A percentile compares a stretch with the other conserved stretches of the same genome.
phyloP scores from a whole-genome alignment of 495 filamentous ascomycete species.

The Pyronema omphalodes region DNA sequence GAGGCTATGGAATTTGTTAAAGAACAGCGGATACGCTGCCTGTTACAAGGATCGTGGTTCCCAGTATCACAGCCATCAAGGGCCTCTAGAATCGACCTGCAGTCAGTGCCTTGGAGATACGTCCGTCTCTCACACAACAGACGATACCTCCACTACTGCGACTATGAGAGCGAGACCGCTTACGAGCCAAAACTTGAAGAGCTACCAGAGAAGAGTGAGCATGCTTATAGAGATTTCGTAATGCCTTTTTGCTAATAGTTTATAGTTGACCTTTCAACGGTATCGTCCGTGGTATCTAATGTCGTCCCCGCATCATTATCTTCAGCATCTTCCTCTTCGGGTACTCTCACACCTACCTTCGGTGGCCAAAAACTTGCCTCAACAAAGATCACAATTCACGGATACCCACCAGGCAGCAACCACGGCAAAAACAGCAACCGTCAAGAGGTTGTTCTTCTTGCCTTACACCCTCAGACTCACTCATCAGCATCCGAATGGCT shows the following conservation, averaged over 20 bases:
- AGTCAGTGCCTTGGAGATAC: conserved; percentile 45
- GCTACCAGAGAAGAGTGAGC: conserved; percentile 54
- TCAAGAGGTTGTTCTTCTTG: conserved; percentile 49
- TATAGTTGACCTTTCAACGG: conserved; percentile 63
- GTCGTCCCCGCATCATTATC: conserved; percentile 38
- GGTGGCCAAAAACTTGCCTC: conserved; percentile 34
- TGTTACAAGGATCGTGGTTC: conserved; percentile 85
- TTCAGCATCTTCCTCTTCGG: conserved; percentile 30
- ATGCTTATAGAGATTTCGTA: neutral
- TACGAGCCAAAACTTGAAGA: conserved; percentile 53
- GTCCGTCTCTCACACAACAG: conserved; percentile 83
- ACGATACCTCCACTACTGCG: conserved; percentile 76
- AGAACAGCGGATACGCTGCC: conserved; percentile 85
- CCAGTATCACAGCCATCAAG: conserved; percentile 28
- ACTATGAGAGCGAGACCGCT: conserved; percentile 49
- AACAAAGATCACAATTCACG: conserved; percentile 85
- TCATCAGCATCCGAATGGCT: conserved; percentile 88
- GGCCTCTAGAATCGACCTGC: neutral
- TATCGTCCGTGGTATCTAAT: conserved; percentile 87
- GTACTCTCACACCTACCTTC: conserved; percentile 29
- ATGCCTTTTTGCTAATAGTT: conserved; percentile 1
- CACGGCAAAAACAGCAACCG: conserved; percentile 26
- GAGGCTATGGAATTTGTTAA: conserved; percentile 92
- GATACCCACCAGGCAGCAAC: conserved; percentile 33
- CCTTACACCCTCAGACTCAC: conserved; percentile 63